Conservation (phyloP, 2,329 filamentous ascomycete genomes). For the Neonectria faginata region DNA sequence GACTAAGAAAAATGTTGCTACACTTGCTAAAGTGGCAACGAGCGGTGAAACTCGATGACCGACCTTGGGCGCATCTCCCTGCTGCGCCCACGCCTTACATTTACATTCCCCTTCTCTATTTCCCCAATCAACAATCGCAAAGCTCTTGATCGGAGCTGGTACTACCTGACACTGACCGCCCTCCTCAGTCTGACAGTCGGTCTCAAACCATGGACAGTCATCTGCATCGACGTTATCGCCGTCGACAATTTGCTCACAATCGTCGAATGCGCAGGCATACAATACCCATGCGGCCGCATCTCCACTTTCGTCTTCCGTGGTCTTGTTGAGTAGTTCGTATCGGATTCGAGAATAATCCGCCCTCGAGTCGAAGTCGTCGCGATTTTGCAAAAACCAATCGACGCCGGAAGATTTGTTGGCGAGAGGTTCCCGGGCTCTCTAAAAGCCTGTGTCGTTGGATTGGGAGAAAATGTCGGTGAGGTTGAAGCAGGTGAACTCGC, state of each 20-base stretch:
- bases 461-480: too few species aligned
- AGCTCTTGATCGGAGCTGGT: constrained; percentile 35
- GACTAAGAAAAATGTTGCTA: neutral
- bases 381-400: too few species aligned
- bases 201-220: constrained; percentile 27
- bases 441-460: too few species aligned
- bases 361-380: too few species aligned
- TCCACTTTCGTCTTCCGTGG: too few species aligned
- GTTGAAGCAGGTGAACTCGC: too few species aligned
- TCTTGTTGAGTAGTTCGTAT: too few species aligned
- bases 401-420: too few species aligned
- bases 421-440: too few species aligned
- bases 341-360: too few species aligned
- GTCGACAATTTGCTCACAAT: constrained; percentile 19
- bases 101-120: neutral
- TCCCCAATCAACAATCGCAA: constrained; percentile 4
- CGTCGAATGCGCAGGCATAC: constrained; percentile 27
- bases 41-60: neutral
- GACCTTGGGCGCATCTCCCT: constrained; percentile 5
- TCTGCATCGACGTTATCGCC: constrained; percentile 25
- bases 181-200: constrained; percentile 26
- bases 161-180: constrained; percentile 21
- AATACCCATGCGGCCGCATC: too few species aligned
- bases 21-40: neutral
- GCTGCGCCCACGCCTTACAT: constrained; percentile 12